phyloP scores from a whole-genome alignment of 2,329 filamentous ascomycete genomes.

The Phyllosticta capitalensis region DNA sequence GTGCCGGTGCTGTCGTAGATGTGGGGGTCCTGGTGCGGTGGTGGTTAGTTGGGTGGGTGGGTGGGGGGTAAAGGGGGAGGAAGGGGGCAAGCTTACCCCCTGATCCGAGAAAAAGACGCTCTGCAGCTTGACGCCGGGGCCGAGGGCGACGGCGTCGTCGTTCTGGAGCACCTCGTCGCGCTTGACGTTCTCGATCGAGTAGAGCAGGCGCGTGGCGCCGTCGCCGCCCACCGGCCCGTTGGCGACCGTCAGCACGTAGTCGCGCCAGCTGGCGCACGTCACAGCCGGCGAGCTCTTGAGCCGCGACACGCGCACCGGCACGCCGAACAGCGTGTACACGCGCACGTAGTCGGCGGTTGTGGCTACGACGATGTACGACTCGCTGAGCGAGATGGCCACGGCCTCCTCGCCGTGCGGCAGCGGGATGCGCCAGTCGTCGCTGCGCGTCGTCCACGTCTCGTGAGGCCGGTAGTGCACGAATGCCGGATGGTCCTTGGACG shows the following conservation, averaged over 20 bases:
- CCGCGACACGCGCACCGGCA: constrained; percentile 79
- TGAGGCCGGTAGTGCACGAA: constrained; percentile 94
- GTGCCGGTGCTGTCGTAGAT: constrained; percentile 93
- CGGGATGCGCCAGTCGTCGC: constrained; percentile 85
- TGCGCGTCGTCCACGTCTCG: constrained; percentile 86
- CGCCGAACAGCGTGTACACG: constrained; percentile 85
- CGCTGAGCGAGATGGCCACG: constrained; percentile 79
- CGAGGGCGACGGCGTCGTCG: constrained; percentile 81
- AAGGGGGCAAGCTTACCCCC: constrained; percentile 51
- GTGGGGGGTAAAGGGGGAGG: neutral
- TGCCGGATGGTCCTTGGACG: constrained; percentile 53
- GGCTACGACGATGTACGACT: constrained; percentile 81
- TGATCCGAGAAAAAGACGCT: constrained; percentile 86
- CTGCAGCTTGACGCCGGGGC: constrained; percentile 61
- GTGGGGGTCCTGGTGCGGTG: constrained; percentile 62
- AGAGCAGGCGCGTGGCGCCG: constrained; percentile 68
- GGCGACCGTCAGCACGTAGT: constrained; percentile 93
- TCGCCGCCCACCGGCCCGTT: constrained; percentile 79
- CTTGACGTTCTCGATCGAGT: constrained; percentile 92
- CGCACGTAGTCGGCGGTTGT: constrained; percentile 83
- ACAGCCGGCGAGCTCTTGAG: constrained; percentile 87
- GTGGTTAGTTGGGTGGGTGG: constrained; percentile 7
- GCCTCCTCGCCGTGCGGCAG: constrained; percentile 83
- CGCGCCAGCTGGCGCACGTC: constrained; percentile 85
- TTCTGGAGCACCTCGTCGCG: constrained; percentile 89